phyloP scores from a whole-genome alignment of 805 yeast species.

The Geotrichum ghanense region DNA sequence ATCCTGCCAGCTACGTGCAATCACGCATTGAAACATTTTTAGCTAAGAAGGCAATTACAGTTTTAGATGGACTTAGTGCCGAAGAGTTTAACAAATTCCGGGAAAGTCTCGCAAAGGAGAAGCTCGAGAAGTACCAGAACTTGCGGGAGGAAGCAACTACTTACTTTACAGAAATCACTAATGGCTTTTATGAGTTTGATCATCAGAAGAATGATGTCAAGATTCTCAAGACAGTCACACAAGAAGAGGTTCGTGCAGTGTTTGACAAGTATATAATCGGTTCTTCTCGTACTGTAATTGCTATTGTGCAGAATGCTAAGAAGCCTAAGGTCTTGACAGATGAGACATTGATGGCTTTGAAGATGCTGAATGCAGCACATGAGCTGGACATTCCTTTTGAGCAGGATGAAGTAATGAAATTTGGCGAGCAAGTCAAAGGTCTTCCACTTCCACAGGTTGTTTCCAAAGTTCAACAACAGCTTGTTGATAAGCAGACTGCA shows the following conservation, averaged over 20 bases:
- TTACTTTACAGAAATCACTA: conserved; percentile 55
- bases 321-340: conserved; percentile 7
- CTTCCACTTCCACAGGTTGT: neutral
- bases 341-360: conserved; percentile 7
- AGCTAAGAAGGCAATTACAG: conserved; percentile 29
- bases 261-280: conserved; percentile 37
- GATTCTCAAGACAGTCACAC: conserved; percentile 40
- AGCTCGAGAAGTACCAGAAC: conserved; percentile 64
- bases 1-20: conserved; percentile 61
- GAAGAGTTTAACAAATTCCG: conserved; percentile 62
- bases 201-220: conserved; percentile 47
- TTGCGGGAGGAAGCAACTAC: conserved; percentile 61
- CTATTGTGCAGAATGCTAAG: conserved; percentile 57
- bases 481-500: neutral
- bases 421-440: neutral
- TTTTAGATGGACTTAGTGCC: conserved; percentile 40
- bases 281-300: conserved; percentile 31
- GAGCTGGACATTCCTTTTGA: conserved; percentile 7
- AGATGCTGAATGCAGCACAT: conserved; percentile 10
- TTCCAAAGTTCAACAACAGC: neutral
- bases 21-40: conserved; percentile 65
- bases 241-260: conserved; percentile 45
- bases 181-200: conserved; percentile 71
- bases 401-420: conserved; percentile 8
- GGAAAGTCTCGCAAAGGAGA: conserved; percentile 52